Conservation (phyloP, 306 rosid species). For the Medicago ruthenica region DNA sequence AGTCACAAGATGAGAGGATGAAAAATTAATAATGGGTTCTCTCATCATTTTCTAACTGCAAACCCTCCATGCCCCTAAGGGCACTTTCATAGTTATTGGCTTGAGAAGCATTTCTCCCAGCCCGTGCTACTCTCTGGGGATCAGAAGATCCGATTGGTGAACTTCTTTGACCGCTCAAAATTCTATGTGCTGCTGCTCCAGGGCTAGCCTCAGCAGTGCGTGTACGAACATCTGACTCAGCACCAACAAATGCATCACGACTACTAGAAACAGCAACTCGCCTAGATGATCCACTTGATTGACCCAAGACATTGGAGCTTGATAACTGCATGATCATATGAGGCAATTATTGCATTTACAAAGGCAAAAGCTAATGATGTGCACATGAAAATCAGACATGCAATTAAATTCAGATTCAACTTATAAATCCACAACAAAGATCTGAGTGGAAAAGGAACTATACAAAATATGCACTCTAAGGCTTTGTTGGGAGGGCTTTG, state of each 20-base stretch:
- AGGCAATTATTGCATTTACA: constrained; percentile 27
- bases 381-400: background rate
- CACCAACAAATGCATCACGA: constrained; percentile 70
- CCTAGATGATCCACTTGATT: constrained; percentile 87
- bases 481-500: background rate
- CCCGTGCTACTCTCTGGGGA: constrained; percentile 56
- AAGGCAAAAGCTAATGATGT: constrained; percentile 14
- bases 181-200: constrained; percentile 67
- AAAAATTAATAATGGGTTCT: constrained; percentile 61
- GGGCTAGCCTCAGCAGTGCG: constrained; percentile 77
- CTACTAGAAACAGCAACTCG: constrained; percentile 81
- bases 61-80: constrained; percentile 78
- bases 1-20: constrained; percentile 45
- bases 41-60: constrained; percentile 82
- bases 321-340: constrained; percentile 58
- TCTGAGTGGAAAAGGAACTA: constrained; percentile 29
- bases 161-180: constrained; percentile 71
- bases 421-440: background rate
- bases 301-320: constrained; percentile 63
- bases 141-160: constrained; percentile 77
- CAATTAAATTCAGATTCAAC: constrained; percentile 13
- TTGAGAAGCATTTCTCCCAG: constrained; percentile 65
- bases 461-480: constrained; percentile 16
- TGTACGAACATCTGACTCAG: constrained; percentile 75
- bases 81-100: constrained; percentile 75